A percentile compares a stretch with the other conserved stretches of the same genome.
These are phyloP conservation scores for Pisolithus orientalis DNA, from an alignment of 768 basidiomycete genomes.

Conservation along the genomic window DNA sequence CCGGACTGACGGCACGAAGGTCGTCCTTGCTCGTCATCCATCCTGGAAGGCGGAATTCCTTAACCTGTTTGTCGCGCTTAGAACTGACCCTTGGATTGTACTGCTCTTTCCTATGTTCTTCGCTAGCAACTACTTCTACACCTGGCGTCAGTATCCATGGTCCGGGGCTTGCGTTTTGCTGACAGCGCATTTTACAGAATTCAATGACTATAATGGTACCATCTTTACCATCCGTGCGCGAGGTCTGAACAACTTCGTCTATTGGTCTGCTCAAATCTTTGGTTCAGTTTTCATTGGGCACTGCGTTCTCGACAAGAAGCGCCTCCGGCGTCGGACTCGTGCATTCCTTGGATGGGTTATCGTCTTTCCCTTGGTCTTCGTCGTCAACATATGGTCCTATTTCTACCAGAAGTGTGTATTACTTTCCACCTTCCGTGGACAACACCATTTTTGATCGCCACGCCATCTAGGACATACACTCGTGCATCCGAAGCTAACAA, in stretches of 20 bases:
- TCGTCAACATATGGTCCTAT: slow-evolving; percentile 72
- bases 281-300: slow-evolving; percentile 70
- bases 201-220: slow-evolving; percentile 74
- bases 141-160: slow-evolving; percentile 55
- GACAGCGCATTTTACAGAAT: slow-evolving; percentile 40
- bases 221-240: slow-evolving; percentile 77
- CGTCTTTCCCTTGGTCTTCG: slow-evolving; percentile 60
- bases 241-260: slow-evolving; percentile 72
- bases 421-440: neutral
- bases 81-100: slow-evolving; percentile 65
- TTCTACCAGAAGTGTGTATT: slow-evolving; percentile 61
- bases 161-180: neutral
- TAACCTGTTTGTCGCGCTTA: slow-evolving; percentile 61
- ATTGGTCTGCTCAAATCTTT: slow-evolving; percentile 74
- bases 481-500: slow-evolving; percentile 33
- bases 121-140: slow-evolving; percentile 79
- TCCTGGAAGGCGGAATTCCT: slow-evolving; percentile 72
- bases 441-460: neutral
- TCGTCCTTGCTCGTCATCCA: slow-evolving; percentile 53
- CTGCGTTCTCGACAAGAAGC: slow-evolving; percentile 51
- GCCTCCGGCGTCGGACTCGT: slow-evolving; percentile 54
- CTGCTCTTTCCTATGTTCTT: slow-evolving; percentile 84
- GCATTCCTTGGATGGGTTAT: slow-evolving; percentile 66
- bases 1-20: slow-evolving; percentile 67
- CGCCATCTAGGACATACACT: slow-evolving; percentile 45